Conservation (phyloP, 2,329 filamentous ascomycete species). For the Mariannaea elegans region DNA sequence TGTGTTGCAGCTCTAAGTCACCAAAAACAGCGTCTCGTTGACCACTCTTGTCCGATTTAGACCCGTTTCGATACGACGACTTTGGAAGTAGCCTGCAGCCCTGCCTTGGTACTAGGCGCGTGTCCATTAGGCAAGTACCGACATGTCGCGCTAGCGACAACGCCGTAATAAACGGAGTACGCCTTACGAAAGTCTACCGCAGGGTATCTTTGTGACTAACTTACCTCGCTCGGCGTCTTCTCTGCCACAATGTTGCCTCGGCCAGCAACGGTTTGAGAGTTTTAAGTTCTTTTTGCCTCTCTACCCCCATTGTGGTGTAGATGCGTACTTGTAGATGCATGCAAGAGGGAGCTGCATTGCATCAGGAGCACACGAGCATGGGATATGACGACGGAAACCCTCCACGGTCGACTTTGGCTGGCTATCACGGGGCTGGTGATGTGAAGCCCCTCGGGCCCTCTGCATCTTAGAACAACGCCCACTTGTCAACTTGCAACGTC, state of each 20-base stretch:
- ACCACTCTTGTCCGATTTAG: neutral
- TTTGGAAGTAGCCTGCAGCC: slow-evolving; percentile 2
- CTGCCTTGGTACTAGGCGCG: neutral
- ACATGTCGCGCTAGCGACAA: slow-evolving; percentile 35
- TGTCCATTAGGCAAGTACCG: slow-evolving; percentile 18
- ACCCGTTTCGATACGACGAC: slow-evolving; percentile 2
- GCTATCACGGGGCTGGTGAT: slow-evolving; percentile 1
- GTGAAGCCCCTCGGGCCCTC: too few relatives aligned
- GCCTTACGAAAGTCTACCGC: neutral
- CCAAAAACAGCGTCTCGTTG: slow-evolving; percentile 5
- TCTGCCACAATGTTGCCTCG: too few relatives aligned
- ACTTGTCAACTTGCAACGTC: slow-evolving; percentile 5
- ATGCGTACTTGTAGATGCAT: slow-evolving; percentile 5
- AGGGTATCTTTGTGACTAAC: neutral
- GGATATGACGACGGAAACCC: slow-evolving; percentile 8
- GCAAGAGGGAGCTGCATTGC: slow-evolving; percentile 10
- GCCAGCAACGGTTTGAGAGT: too few relatives aligned
- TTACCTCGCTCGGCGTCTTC: too few relatives aligned
- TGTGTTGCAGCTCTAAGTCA: slow-evolving; percentile 18
- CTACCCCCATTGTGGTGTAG: neutral
- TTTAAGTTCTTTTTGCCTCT: too few relatives aligned
- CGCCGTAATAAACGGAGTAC: slow-evolving; percentile 34
- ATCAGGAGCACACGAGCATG: slow-evolving; percentile 9
- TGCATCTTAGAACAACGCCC: too few relatives aligned
- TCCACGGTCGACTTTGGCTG: neutral